Evolutionary conservation across 805 yeast genomes (phyloP), one percentile per base, ranked within the genome.

Genomic region (Wickerhamiella shivajii): DNA sequence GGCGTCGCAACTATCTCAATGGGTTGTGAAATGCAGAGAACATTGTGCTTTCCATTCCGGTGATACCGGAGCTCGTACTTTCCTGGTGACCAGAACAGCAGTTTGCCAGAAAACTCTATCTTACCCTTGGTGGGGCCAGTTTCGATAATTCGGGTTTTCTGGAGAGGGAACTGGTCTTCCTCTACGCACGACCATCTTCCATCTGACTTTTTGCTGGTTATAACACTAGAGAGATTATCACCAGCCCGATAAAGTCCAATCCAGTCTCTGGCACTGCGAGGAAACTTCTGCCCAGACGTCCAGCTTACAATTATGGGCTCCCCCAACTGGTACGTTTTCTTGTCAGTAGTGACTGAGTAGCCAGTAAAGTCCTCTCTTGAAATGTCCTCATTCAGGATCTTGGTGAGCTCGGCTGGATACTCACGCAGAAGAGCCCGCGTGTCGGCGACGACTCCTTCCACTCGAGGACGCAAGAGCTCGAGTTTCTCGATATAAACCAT

Each of bases 1-100:
- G 66, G 63, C 18, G 24, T 19, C 11, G 61, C 48, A 21, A 56
- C 60, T 28, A 79, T 59, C 50, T 74, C 77, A 50, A 79, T 75
- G 13, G 84, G 80, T 37, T 61, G 63, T 0, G 84, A 70, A 20
- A 72, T 64, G 40, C 64, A 61, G 16, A 71, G 60, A n/a, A 78
- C 92, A 37, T 71, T 74, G 49, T 79, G 92, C 29, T 71, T 66
- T 16, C 69, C 72, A 31, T 63, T 66, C 33, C 67, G 60, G 48
- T 79, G 90, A 46, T 75, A 75, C 50, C 92, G 63, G 42, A 79
- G 64, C 53, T 79, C 87, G 53, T 71, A 79, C 21, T 69, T 60
- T 0, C 92, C 92, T 25, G 66, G 70, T 44, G 74, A 76, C 69
- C 74, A 75, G 44, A 63, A 63, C 27, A 75, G 54, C 31, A 64